Conservation (phyloP, 441 rosid genomes). For the Adansonia grandidieri region DNA sequence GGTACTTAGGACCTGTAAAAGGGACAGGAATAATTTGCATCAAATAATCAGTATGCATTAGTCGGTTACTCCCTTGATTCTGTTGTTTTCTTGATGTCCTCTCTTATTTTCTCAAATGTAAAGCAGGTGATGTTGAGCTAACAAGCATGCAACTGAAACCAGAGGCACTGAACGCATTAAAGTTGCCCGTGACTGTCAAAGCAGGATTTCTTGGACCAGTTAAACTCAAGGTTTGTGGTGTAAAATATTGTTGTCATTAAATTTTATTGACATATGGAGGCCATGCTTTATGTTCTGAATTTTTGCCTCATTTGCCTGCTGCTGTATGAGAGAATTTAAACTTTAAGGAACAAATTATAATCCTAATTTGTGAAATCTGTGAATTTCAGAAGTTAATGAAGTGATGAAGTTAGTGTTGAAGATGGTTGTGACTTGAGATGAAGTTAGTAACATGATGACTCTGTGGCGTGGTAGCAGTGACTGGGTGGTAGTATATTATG, state of each 20-base stretch:
- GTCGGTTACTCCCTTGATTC: neutral
- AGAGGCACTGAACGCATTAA: conserved; percentile 95
- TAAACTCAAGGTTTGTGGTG: conserved; percentile 72
- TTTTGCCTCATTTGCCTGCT: neutral
- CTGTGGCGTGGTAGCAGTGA: neutral
- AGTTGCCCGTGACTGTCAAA: conserved; percentile 95
- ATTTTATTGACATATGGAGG: neutral
- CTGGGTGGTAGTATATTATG: neutral
- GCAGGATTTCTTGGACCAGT: conserved; percentile 99
- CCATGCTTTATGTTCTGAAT: neutral
- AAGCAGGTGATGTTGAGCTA: conserved; percentile 90
- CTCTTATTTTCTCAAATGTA: conserved; percentile 16
- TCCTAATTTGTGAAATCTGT: conserved; percentile 8
- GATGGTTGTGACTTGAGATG: neutral
- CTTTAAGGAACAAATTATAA: neutral
- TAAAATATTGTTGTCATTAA: conserved; percentile 1
- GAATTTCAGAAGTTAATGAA: conserved; percentile 5
- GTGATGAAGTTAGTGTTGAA: neutral
- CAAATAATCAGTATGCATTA: conserved; percentile 9
- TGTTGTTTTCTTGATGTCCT: conserved; percentile 23
- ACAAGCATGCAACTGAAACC: conserved; percentile 98
- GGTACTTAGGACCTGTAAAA: neutral
- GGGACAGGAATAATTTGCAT: neutral
- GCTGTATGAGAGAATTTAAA: neutral
- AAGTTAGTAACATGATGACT: neutral